Evolutionary conservation across 768 basidiomycete genomes (phyloP).

Genomic region (Suillus cothurnatus): DNA sequence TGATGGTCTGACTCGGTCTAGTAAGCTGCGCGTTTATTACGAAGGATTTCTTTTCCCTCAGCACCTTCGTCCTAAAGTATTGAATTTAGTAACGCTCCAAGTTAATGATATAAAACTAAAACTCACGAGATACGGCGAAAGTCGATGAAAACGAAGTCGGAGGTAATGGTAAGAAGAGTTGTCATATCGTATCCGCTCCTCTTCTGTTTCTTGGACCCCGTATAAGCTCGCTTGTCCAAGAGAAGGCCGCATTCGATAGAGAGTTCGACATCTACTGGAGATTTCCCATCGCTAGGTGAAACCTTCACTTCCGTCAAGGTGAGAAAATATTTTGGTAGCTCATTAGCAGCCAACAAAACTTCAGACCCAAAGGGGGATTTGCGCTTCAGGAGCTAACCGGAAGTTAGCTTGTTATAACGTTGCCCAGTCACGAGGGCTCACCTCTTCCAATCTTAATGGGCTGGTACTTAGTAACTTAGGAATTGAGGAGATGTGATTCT

Average conservation of each 20-base stretch:
- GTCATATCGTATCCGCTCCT: slow-evolving; percentile 59
- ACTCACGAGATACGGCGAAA: slow-evolving; percentile 77
- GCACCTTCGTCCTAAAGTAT: slow-evolving; percentile 60
- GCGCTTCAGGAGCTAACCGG: slow-evolving; percentile 67
- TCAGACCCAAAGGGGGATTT: slow-evolving; percentile 75
- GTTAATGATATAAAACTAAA: slow-evolving; percentile 15
- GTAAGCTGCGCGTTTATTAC: slow-evolving; percentile 58
- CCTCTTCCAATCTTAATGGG: slow-evolving; percentile 65
- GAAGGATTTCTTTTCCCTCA: slow-evolving; percentile 63
- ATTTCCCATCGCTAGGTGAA: slow-evolving; percentile 43
- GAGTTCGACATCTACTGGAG: slow-evolving; percentile 59
- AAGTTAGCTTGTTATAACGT: slow-evolving; percentile 10
- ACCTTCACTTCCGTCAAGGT: slow-evolving; percentile 50
- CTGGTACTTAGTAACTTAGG: slow-evolving; percentile 55
- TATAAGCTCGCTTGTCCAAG: slow-evolving; percentile 33
- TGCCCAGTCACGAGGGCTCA: slow-evolving; percentile 25
- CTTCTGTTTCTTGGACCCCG: slow-evolving; percentile 48
- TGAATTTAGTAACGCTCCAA: slow-evolving; percentile 6
- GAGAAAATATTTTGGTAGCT: slow-evolving; percentile 68
- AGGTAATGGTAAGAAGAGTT: slow-evolving; percentile 71
- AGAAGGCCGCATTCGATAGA: slow-evolving; percentile 57
- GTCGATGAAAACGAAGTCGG: slow-evolving; percentile 74
- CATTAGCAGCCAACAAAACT: slow-evolving; percentile 57
- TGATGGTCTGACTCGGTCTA: slow-evolving; percentile 74
- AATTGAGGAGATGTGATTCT: slow-evolving; percentile 71